phyloP scores from a whole-genome alignment of 2,329 filamentous ascomycete genomes.

The Alternaria rosae region DNA sequence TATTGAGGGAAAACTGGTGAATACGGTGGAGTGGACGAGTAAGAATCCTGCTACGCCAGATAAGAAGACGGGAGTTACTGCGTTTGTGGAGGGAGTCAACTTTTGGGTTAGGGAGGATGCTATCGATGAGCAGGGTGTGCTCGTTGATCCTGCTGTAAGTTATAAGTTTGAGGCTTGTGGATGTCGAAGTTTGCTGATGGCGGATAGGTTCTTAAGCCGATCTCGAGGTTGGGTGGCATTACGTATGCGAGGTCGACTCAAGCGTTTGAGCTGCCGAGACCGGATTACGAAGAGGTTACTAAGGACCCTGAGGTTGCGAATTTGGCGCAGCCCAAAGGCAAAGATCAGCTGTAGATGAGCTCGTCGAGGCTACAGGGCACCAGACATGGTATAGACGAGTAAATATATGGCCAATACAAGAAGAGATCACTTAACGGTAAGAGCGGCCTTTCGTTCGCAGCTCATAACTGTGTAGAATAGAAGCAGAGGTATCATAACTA shows the following conservation, averaged over 20 bases:
- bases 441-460: background rate
- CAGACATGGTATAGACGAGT: background rate
- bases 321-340: conserved; percentile 50
- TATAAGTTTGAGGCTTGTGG: background rate
- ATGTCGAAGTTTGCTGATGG: background rate
- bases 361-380: background rate
- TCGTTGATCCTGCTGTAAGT: conserved; percentile 74
- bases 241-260: conserved; percentile 77
- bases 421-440: no score
- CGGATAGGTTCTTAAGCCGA: conserved; percentile 72
- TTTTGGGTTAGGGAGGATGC: conserved; percentile 94
- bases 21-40: conserved; percentile 79
- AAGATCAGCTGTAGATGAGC: background rate
- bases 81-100: conserved; percentile 79
- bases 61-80: conserved; percentile 76
- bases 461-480: background rate
- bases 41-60: conserved; percentile 66
- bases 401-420: background rate
- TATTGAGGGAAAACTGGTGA: conserved; percentile 81
- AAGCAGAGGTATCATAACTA: conserved; percentile 3
- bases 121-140: conserved; percentile 75
- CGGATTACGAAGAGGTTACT: conserved; percentile 55
- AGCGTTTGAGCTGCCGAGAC: conserved; percentile 74
- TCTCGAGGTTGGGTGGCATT: conserved; percentile 84
- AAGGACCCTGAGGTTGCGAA: conserved; percentile 65